Percentiles rank a stretch among this genome's conserved stretches.
phyloP scores from a whole-genome alignment of 2,329 filamentous ascomycete species.

The Penicillium sp. region DNA sequence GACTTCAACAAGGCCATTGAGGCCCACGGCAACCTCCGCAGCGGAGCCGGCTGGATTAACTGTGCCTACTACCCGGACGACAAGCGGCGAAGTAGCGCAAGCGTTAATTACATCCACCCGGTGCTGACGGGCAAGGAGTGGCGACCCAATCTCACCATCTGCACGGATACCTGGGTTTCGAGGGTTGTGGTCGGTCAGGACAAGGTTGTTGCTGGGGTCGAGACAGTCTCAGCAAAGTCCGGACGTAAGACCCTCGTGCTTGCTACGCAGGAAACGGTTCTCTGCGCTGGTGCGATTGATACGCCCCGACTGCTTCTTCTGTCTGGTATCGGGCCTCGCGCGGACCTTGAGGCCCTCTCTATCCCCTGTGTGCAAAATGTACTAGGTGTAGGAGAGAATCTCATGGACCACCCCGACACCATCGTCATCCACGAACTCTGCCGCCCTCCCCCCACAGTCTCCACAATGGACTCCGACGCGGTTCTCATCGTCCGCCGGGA shows the following conservation, averaged over 20 bases:
- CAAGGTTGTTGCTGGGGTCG: conserved; percentile 70
- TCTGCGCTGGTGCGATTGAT: conserved; percentile 80
- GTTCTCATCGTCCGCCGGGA: conserved; percentile 86
- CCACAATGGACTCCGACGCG: conserved; percentile 88
- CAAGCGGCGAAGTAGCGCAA: conserved; percentile 80
- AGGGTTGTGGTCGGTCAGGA: conserved; percentile 73
- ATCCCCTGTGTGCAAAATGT: conserved; percentile 64
- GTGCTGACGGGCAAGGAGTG: conserved; percentile 83
- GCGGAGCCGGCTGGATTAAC: conserved; percentile 87
- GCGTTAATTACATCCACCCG: conserved; percentile 90
- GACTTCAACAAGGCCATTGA: conserved; percentile 89
- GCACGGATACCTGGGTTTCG: conserved; percentile 89
- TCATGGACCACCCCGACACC: conserved; percentile 68
- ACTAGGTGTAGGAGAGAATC: conserved; percentile 68
- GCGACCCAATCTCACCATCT: conserved; percentile 79
- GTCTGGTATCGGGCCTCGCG: conserved; percentile 57
- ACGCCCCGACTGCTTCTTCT: conserved; percentile 71
- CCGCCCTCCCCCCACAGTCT: too few relatives aligned
- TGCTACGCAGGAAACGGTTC: conserved; percentile 85
- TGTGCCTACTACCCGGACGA: conserved; percentile 90
- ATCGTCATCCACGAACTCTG: conserved; percentile 78
- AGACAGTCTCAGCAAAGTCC: conserved; percentile 73
- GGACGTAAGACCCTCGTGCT: too few relatives aligned
- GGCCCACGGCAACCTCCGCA: conserved; percentile 70
- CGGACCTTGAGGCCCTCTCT: conserved; percentile 56